Percentiles rank a stretch among this genome's conserved stretches.
Evolutionary conservation across 805 yeast genomes (phyloP).

Genomic region (Yarrowia divulgata): DNA sequence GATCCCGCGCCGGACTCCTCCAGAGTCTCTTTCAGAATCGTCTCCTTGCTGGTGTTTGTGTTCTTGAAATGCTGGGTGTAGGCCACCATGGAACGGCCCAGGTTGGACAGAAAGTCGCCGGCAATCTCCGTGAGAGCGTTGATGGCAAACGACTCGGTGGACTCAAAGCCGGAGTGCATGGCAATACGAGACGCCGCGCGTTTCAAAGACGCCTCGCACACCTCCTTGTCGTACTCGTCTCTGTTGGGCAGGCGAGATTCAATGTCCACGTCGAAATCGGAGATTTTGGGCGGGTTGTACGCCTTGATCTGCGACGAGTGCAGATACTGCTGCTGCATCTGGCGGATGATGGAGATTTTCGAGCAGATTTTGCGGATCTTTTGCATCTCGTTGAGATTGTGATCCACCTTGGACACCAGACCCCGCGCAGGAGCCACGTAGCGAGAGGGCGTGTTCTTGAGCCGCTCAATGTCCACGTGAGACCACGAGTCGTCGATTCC

Average conservation of each 20-base stretch:
- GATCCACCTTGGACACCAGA: constrained; percentile 63
- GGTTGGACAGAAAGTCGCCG: constrained; percentile 75
- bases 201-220: constrained; percentile 70
- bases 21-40: constrained; percentile 66
- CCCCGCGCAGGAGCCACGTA: constrained; percentile 60
- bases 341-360: constrained; percentile 84
- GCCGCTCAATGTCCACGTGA: constrained; percentile 43
- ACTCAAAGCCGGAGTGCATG: constrained; percentile 93
- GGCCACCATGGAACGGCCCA: constrained; percentile 71
- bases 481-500: constrained; percentile 55
- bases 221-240: constrained; percentile 63
- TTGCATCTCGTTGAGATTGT: constrained; percentile 81
- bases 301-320: constrained; percentile 76
- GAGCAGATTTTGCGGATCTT: constrained; percentile 87
- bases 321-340: constrained; percentile 83
- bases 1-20: constrained; percentile 81
- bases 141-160: constrained; percentile 77
- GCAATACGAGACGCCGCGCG: constrained; percentile 77
- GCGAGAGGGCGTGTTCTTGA: constrained; percentile 50
- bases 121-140: constrained; percentile 84
- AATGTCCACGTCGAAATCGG: constrained; percentile 80
- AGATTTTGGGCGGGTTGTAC: constrained; percentile 67
- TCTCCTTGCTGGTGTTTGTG: constrained; percentile 51
- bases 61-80: constrained; percentile 59
- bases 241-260: constrained; percentile 76